These are phyloP conservation scores for Eucalyptus marginata DNA, from an alignment of 345 rosid species.

Conservation along the genomic window DNA sequence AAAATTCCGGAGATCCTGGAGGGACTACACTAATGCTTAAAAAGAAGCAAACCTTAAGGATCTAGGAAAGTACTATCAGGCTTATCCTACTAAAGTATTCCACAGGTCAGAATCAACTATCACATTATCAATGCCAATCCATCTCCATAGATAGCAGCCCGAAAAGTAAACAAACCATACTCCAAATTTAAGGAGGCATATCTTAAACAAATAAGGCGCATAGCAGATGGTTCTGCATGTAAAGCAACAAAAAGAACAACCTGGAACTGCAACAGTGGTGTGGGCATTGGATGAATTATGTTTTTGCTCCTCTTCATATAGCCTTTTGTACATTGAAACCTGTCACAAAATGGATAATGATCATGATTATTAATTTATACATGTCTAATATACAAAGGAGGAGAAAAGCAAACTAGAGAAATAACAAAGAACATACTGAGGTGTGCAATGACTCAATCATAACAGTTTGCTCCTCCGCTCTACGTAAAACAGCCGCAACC, in stretches of 20 bases:
- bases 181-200: not conserved
- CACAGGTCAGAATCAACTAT: not conserved
- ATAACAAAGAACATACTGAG: constrained; percentile 38
- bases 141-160: not conserved
- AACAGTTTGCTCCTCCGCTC: constrained; percentile 86
- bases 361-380: not conserved
- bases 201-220: not conserved
- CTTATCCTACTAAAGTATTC: not conserved
- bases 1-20: not conserved
- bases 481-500: constrained; percentile 66
- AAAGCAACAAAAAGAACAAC: constrained; percentile 21
- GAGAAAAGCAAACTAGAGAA: not conserved
- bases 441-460: constrained; percentile 92
- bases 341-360: not conserved
- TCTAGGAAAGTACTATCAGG: not conserved
- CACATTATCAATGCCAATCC: not conserved
- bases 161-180: not conserved
- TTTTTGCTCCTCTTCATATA: constrained; percentile 88
- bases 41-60: not conserved
- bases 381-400: not conserved
- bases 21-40: not conserved
- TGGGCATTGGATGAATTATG: constrained; percentile 33
- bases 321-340: constrained; percentile 92
- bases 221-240: not conserved
- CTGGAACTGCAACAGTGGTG: constrained; percentile 31